Base-by-base conservation (phyloP, 352 stramenopile genomes). In the Phytophthora pseudosyringae region DNA sequence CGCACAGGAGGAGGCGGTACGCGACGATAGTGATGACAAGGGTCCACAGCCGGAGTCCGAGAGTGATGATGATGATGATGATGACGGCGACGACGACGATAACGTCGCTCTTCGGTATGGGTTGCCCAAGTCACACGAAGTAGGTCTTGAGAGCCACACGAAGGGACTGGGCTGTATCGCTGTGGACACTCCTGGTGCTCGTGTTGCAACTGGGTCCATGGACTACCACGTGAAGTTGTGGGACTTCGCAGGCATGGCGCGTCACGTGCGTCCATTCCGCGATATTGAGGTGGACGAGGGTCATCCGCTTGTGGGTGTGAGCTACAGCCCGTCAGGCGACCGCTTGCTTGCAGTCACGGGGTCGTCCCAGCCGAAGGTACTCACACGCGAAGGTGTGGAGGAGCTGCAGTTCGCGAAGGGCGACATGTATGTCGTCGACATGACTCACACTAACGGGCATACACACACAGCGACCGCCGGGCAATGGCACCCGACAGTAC, bases 391-490 rank as follows among this genome's bases (percentile, higher is more conserved):
- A 76, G 87, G 87, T 21, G 82, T 94, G 5, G 81, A 89, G 35
- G 82, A 94, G 63, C 38, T 93, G 0, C 85, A 95, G 38, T 93
- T 93, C 38, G 80, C 81, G 16, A 93, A 89, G 44, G 87, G 87
- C 26, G 87, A 95, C 59, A 94, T 94, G 85, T 95, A 95, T 63
- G 80, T 94, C 16, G 75, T 93, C 31, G 88, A 95, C 57, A 95
- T 95, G 88, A 80, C 75, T 0, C 79, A 94, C 53, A 95, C 88
- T 10, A 88, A 89, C 28, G 88, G 88, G 7, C 88, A 95, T 65
- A 95, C 88, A 33, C 83, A 94, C 70, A 69, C 80, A 1, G 71
- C 87, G 29, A 94, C 88, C 8, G 75, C 81, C 16, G 88, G 83
- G 11, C 58, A 71, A 60, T 95, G 86, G 86, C 83, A 94, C 47